Conservation (phyloP, 2,329 filamentous ascomycete genomes). For the Aspergillus sclerotialis region DNA sequence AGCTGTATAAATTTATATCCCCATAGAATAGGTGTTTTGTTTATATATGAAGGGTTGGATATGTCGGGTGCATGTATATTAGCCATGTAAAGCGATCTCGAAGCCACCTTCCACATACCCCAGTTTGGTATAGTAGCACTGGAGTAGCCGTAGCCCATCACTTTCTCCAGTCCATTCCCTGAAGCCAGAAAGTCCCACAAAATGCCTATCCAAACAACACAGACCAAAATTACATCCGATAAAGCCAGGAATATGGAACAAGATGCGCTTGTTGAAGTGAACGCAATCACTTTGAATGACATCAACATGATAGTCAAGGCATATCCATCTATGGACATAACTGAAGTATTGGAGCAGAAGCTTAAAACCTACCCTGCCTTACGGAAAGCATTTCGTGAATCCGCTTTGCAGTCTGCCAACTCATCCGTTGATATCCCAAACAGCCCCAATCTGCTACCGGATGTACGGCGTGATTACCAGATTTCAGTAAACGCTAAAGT, state of each 20-base stretch:
- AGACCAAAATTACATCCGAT: conserved; percentile 3
- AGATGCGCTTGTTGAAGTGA: conserved; percentile 3
- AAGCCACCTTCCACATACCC: too few relatives aligned
- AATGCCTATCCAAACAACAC: too few relatives aligned
- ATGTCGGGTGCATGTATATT: conserved; percentile 9
- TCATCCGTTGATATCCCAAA: conserved; percentile 1
- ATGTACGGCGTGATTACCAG: conserved; percentile 5
- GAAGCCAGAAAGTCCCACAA: too few relatives aligned
- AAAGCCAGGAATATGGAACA: conserved; percentile 1
- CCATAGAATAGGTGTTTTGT: conserved; percentile 3
- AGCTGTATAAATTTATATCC: not conserved
- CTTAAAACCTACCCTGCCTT: conserved; percentile 5
- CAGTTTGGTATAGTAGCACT: too few relatives aligned
- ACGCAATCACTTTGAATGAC: conserved; percentile 3
- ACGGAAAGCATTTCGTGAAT: conserved; percentile 5
- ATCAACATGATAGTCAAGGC: conserved; percentile 6
- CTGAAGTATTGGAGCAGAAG: conserved; percentile 5
- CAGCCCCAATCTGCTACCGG: not conserved
- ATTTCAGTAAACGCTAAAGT: conserved; percentile 5
- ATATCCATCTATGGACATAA: conserved; percentile 6
- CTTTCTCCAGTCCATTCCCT: too few relatives aligned
- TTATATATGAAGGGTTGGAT: too few relatives aligned
- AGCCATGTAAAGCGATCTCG: conserved; percentile 11
- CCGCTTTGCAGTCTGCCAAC: conserved; percentile 3
- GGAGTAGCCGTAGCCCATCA: too few relatives aligned